These are phyloP conservation scores for Neurospora sp. DNA, from an alignment of 495 filamentous ascomycete species.

Conservation along the genomic window DNA sequence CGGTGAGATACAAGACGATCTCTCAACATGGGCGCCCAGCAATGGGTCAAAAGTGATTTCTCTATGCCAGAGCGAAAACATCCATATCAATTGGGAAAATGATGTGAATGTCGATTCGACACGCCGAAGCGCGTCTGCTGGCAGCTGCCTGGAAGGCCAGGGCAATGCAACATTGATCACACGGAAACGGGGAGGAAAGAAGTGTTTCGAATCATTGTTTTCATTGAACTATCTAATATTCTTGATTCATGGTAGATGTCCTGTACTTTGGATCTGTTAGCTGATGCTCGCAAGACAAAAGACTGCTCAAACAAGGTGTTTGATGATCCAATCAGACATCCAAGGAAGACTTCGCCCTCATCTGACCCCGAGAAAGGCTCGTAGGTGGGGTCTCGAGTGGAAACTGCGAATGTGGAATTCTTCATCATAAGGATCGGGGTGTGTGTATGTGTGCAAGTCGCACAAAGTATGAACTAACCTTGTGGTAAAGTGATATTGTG, in stretches of 20 bases:
- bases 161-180: neutral
- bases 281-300: neutral
- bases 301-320: constrained; percentile 4
- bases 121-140: neutral
- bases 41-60: neutral
- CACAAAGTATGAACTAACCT: constrained; percentile 16
- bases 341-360: constrained; percentile 51
- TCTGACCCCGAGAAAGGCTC: constrained; percentile 47
- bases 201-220: neutral
- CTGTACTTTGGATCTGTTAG: constrained; percentile 12
- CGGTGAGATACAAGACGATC: neutral
- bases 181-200: neutral
- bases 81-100: neutral
- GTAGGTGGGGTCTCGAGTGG: constrained; percentile 47
- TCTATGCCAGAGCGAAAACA: neutral
- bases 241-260: neutral
- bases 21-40: neutral
- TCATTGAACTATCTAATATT: neutral
- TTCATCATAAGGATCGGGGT: constrained; percentile 38
- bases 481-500: neutral
- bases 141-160: neutral
- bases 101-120: neutral
- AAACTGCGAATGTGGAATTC: constrained; percentile 59
- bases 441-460: neutral
- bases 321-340: constrained; percentile 47